phyloP scores from a whole-genome alignment of 2,329 filamentous ascomycete species.

The Penicillium sp. region DNA sequence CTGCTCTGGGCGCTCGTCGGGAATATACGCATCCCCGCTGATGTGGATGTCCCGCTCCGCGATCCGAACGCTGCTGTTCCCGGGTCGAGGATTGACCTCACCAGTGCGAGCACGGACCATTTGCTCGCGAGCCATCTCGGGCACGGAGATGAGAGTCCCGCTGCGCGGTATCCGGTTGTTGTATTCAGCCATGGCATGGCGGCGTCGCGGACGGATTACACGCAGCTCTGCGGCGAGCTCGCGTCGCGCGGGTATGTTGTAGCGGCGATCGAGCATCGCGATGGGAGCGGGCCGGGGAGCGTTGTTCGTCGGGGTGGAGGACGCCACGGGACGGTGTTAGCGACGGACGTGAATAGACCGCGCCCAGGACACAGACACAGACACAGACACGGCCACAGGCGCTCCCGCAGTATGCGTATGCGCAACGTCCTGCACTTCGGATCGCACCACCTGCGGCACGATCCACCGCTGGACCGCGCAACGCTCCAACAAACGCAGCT shows the following conservation, averaged over 20 bases:
- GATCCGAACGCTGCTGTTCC: not conserved
- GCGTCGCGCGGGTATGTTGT: not conserved
- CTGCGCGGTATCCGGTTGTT: not conserved
- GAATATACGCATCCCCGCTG: not conserved
- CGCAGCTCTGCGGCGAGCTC: constrained; percentile 5
- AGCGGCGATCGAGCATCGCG: not conserved
- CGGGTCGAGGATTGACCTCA: not conserved
- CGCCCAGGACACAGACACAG: not conserved
- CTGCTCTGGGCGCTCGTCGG: not conserved
- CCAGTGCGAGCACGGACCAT: not conserved
- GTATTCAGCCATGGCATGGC: constrained; percentile 3
- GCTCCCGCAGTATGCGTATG: not conserved
- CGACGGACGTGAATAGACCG: not conserved
- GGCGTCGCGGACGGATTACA: constrained; percentile 3
- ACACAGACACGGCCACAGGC: not conserved
- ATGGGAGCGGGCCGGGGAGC: not conserved
- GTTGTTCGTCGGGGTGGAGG: not conserved
- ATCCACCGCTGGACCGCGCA: not conserved
- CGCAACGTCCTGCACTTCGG: not conserved
- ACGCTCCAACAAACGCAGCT: not conserved
- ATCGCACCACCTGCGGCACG: not conserved
- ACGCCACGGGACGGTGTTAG: not conserved
- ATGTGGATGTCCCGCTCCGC: constrained; percentile 1
- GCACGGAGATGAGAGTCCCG: not conserved
- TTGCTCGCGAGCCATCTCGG: not conserved